Evolutionary conservation across 768 basidiomycete species (phyloP), one percentile per base, ranked within the genome.

Genomic region (Boletus vermiculosoides): DNA sequence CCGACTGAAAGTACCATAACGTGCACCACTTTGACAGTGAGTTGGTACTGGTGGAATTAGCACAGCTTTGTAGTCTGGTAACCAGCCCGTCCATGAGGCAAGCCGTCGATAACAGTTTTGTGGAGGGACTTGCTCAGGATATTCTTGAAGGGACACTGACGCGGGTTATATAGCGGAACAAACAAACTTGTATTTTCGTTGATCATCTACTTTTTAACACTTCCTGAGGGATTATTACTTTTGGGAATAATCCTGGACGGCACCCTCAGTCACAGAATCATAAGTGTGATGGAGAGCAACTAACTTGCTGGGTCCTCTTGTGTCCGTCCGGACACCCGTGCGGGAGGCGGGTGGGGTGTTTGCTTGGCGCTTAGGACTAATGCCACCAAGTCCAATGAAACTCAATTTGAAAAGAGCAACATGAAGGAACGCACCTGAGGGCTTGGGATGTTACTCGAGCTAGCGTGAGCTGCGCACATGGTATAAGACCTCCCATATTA

Each of bases 391-490:
- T 39, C 33, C 31, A 22, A 33, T 40, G 44, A 47, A 46, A 34
- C 25, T 20, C 23, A 12, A n/a, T 22, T 5, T 22, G 22, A 40
- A 31, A 37, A 36, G 12, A 41, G 18, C 0, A 12, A n/a, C 33
- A 22, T 12, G 20, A 50, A 22, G 20, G 6, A 22, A 59, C 55
- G 8, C 6, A 66, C 65, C 1, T 18, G 12, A 1, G 3, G 6
- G 22, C 13, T 0, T 41, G 11, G 20, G 11, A 0, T 1, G 40
- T 23, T 7, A 22, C 20, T n/a, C 4, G 18, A 1, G 7, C 0
- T 5, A 0, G 0, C 4, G 0, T 15, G 2, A 3, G 37, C 18
- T 33, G n/a, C n/a, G n/a, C n/a, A n/a, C n/a, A n/a, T n/a, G n/a
- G n/a, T n/a, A n/a, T n/a, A n/a, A n/a, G n/a, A n/a, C n/a, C n/a